Percentiles rank a stretch among this genome's conserved stretches.
These are phyloP conservation scores for Lecanicillium sp. DNA, from an alignment of 2,329 filamentous ascomycete species.

Conservation along the genomic window DNA sequence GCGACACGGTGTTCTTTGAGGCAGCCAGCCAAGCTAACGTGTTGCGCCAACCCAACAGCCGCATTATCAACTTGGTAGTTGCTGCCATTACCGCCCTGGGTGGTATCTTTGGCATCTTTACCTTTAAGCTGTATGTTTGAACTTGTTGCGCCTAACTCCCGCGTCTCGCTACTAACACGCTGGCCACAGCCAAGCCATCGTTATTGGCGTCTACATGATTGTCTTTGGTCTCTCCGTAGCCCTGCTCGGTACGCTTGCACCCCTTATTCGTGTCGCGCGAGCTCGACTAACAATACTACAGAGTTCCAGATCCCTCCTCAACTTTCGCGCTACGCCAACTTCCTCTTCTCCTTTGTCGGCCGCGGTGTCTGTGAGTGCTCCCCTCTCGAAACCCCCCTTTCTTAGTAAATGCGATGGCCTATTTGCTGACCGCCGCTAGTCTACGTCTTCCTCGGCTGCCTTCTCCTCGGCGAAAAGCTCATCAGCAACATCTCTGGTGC, in stretches of 20 bases:
- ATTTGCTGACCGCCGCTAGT: constrained; percentile 42
- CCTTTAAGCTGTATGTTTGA: constrained; percentile 46
- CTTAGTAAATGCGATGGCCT: too few species aligned
- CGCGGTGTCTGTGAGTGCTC: constrained; percentile 77
- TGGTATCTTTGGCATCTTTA: constrained; percentile 66
- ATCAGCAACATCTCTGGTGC: constrained; percentile 69
- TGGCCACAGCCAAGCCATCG: constrained; percentile 39
- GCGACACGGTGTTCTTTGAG: constrained; percentile 1
- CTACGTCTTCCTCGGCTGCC: constrained; percentile 89
- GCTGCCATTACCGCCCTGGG: constrained; percentile 83
- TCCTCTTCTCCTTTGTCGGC: constrained; percentile 95
- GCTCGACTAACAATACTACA: constrained; percentile 20
- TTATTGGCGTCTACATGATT: constrained; percentile 82
- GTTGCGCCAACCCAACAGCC: constrained; percentile 45
- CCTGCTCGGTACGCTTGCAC: constrained; percentile 43
- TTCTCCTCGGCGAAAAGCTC: constrained; percentile 62
- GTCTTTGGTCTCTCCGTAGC: constrained; percentile 77
- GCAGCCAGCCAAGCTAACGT: constrained; percentile 23
- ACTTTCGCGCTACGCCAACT: constrained; percentile 86
- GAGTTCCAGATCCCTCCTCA: constrained; percentile 96
- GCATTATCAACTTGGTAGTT: constrained; percentile 86
- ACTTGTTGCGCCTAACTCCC: background rate
- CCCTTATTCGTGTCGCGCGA: too few species aligned
- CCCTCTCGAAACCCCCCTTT: background rate
- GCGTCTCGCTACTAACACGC: constrained; percentile 12